These are phyloP conservation scores for Crucihimalaya himalaica DNA, from an alignment of 345 rosid species.

Conservation along the genomic window DNA sequence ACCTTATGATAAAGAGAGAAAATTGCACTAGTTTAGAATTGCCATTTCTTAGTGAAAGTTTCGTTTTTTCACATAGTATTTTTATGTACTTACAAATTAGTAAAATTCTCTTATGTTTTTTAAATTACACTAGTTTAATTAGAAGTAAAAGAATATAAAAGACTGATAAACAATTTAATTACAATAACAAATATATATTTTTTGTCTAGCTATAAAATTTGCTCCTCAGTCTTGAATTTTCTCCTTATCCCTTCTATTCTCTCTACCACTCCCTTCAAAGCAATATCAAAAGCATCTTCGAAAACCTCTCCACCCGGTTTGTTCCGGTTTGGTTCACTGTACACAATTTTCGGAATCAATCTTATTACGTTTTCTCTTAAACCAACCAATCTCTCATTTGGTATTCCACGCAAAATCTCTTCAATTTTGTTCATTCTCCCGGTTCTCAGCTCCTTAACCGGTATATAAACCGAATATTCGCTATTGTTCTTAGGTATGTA, in stretches of 20 bases:
- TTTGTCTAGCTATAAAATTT: neutral
- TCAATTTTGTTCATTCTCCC: conserved; percentile 36
- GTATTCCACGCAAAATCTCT: conserved; percentile 35
- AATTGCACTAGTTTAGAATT: neutral
- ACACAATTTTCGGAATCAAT: conserved; percentile 55
- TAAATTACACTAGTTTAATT: neutral
- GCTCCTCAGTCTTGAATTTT: neutral
- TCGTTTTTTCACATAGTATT: neutral
- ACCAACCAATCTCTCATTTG: conserved; percentile 30
- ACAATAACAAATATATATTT: neutral
- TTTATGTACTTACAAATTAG: neutral
- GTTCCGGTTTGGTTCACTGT: conserved; percentile 39
- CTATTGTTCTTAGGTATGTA: conserved; percentile 43
- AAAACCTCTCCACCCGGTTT: conserved; percentile 18
- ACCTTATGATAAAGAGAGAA: neutral
- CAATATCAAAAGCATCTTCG: conserved; percentile 59
- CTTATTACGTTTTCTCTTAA: conserved; percentile 53
- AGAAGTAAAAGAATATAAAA: neutral
- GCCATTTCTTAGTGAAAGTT: neutral
- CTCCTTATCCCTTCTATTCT: conserved; percentile 39
- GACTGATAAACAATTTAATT: neutral
- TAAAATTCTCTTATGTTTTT: neutral
- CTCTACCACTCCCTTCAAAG: conserved; percentile 43
- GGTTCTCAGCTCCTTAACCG: conserved; percentile 34
- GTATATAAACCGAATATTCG: conserved; percentile 53